phyloP scores from a whole-genome alignment of 2,329 filamentous ascomycete species.

The Xylaria sp. region DNA sequence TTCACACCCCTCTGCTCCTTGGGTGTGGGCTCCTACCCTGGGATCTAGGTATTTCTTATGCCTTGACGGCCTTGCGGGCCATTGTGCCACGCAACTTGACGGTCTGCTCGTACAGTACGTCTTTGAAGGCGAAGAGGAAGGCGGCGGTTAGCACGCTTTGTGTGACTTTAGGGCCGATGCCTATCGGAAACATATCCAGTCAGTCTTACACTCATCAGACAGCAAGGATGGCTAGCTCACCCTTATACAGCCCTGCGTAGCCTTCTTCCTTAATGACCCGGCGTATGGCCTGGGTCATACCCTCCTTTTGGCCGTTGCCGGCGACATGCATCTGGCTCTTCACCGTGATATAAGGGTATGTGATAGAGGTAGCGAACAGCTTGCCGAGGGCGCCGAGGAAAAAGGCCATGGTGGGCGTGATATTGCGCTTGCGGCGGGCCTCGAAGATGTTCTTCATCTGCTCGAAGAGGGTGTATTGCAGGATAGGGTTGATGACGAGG shows the following conservation, averaged over 20 bases:
- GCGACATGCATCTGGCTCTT: conserved; percentile 98
- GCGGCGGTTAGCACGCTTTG: conserved; percentile 97
- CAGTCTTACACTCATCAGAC: neutral
- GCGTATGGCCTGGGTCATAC: conserved; percentile 77
- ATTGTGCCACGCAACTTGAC: conserved; percentile 63
- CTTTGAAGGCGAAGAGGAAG: conserved; percentile 97
- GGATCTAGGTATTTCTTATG: conserved; percentile 20
- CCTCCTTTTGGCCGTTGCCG: conserved; percentile 74
- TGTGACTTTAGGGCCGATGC: conserved; percentile 93
- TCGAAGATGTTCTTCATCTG: conserved; percentile 93
- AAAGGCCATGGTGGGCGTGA: conserved; percentile 88
- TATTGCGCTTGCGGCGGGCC: conserved; percentile 61
- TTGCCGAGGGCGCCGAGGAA: conserved; percentile 92
- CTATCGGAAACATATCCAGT: conserved; percentile 50
- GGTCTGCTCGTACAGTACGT: conserved; percentile 87
- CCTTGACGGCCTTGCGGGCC: conserved; percentile 46
- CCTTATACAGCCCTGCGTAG: conserved; percentile 91
- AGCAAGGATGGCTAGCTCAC: conserved; percentile 54
- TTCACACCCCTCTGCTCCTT: neutral
- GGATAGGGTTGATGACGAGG: conserved; percentile 95
- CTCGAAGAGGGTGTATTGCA: conserved; percentile 99
- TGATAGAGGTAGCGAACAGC: conserved; percentile 89
- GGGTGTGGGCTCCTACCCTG: neutral
- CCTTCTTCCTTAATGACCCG: conserved; percentile 87
- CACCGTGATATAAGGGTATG: conserved; percentile 98